These are phyloP conservation scores for Ascochyta pisi DNA, from an alignment of 2,329 filamentous ascomycete genomes.

Conservation along the genomic window DNA sequence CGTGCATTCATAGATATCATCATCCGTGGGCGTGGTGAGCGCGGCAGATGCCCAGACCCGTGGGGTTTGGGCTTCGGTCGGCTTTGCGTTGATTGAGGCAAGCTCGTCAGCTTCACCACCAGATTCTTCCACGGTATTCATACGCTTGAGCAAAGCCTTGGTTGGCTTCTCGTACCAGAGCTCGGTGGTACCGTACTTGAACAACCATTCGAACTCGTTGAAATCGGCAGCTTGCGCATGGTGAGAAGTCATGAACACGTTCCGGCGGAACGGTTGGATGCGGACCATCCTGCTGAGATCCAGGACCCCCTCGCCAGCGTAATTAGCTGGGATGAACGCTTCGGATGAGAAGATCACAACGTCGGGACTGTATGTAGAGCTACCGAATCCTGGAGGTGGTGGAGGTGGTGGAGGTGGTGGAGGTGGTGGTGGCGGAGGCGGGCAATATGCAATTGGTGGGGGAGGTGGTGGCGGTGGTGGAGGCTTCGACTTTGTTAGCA, in stretches of 20 bases:
- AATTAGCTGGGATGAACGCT: constrained; percentile 30
- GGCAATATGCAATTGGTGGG: neutral
- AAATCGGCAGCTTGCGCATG: constrained; percentile 33
- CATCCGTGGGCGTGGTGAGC: constrained; percentile 37
- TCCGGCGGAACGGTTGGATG: constrained; percentile 34
- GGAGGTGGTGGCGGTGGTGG: constrained; percentile 14
- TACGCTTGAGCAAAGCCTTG: constrained; percentile 19
- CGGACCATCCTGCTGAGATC: constrained; percentile 27
- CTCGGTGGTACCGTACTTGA: constrained; percentile 33
- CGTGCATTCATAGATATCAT: constrained; percentile 37
- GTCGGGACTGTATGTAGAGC: neutral
- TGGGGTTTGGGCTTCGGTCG: constrained; percentile 14
- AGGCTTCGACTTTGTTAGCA: constrained; percentile 9
- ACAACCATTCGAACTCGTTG: constrained; percentile 38
- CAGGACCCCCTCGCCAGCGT: constrained; percentile 25
- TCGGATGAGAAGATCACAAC: constrained; percentile 22
- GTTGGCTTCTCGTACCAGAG: constrained; percentile 42
- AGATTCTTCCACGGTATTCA: constrained; percentile 10
- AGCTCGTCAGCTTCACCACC: constrained; percentile 20
- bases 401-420: constrained; percentile 21
- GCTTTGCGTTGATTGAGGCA: constrained; percentile 21
- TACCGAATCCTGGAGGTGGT: constrained; percentile 1
- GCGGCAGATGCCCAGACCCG: constrained; percentile 41
- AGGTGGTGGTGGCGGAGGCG: constrained; percentile 21
- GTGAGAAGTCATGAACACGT: constrained; percentile 33